Evolutionary conservation across 495 filamentous ascomycete species (phyloP).

Genomic region (Bathelium albidoporum): DNA sequence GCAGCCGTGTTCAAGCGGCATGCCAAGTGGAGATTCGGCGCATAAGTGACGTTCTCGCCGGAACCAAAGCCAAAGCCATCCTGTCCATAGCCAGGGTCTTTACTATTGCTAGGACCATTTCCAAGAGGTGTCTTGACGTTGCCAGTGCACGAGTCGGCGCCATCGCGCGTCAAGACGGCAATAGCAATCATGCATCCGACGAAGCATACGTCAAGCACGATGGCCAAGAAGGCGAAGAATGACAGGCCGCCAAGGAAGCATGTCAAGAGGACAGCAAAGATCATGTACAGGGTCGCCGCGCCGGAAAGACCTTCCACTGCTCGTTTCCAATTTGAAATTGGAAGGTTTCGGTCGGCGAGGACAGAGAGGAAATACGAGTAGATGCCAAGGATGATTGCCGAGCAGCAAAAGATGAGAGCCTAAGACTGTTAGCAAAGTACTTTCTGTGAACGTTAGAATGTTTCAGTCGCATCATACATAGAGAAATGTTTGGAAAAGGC

Average conservation of each 20-base stretch:
- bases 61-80: constrained; percentile 24
- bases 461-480: constrained; percentile 8
- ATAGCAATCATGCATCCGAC: constrained; percentile 50
- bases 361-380: constrained; percentile 65
- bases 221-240: constrained; percentile 55
- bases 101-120: constrained; percentile 41
- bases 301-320: constrained; percentile 79
- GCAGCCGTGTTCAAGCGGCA: constrained; percentile 63
- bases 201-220: constrained; percentile 55
- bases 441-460: neutral
- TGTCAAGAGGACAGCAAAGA: constrained; percentile 59
- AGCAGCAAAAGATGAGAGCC: constrained; percentile 57
- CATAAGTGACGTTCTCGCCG: constrained; percentile 21
- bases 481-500: constrained; percentile 17
- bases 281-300: constrained; percentile 57
- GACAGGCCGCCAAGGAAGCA: constrained; percentile 67
- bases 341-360: constrained; percentile 46
- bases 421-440: neutral
- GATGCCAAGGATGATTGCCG: constrained; percentile 63
- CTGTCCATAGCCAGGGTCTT: constrained; percentile 31
- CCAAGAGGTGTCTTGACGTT: constrained; percentile 58
- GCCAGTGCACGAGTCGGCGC: constrained; percentile 51
- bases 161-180: constrained; percentile 49
- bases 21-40: constrained; percentile 43
- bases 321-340: constrained; percentile 44